Base-by-base conservation (phyloP, 805 yeast species). In the Ogataea populi-albae region DNA sequence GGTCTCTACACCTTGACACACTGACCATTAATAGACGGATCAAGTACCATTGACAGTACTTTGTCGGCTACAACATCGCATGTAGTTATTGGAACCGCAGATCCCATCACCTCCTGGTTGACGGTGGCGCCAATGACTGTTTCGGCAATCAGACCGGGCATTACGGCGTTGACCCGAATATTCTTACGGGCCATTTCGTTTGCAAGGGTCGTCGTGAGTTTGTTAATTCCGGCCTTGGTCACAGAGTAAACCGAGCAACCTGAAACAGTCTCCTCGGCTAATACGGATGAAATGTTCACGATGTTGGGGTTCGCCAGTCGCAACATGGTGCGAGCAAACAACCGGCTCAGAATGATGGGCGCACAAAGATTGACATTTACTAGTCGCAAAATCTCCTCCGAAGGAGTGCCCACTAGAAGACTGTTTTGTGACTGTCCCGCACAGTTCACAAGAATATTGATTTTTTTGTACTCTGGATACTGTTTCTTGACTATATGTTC, bases 181-280 rank as follows among this genome's bases (percentile, higher is more conserved):
- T 66, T 65, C 23, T 61, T 56, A 1, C 75, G 58, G 10, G 69
- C 70, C 40, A 82, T 52, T 46, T 86, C 96, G 1, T 56, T 47
- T 0, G 89, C 82, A 22, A 84, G 53, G 0, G 80, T 56, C 29
- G 65, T 59, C 0, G 87, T 73, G 47, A 86, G 77, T 3, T 81
- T 81, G 31, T 73, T 59, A 3, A 86, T 50, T 0, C 87, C 95
- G 0, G 81, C 79, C 52, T 86, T 86, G 35, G 82, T 65, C 0
- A 88, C 84, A 0, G 81, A 63, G 47, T 86, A 86, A 0, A 79
- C 79, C 0, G 77, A 43, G 0, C 87, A 70, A 1, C 94, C 94
- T 3, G 72, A 69, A 0, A 65, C 43, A 1, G 48, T 42, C 0
- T 68, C 61, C 3, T 62, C 29, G 0, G 82, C 76, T 16, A 86